Conservation (phyloP, 2,329 filamentous ascomycete genomes). For the Paraphaeosphaeria minitans region DNA sequence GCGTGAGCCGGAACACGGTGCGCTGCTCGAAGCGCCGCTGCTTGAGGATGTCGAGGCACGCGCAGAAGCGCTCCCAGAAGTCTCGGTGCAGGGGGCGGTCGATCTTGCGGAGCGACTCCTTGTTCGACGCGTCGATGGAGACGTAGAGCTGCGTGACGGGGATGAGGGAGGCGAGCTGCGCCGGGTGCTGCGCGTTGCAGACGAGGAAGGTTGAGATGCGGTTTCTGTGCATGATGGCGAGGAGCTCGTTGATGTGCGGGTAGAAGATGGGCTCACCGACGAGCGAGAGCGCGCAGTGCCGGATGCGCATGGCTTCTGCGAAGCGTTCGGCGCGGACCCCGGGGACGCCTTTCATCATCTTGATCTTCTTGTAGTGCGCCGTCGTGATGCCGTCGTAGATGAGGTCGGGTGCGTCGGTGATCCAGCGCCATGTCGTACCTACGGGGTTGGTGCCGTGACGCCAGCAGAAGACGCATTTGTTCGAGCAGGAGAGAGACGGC, state of each 20-base stretch:
- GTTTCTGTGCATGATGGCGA: conserved; percentile 80
- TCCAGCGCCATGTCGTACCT: conserved; percentile 95
- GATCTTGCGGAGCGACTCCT: conserved; percentile 83
- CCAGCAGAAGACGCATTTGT: conserved; percentile 99
- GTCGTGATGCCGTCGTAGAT: conserved; percentile 91
- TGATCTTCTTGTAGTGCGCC: conserved; percentile 96
- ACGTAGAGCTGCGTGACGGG: conserved; percentile 96
- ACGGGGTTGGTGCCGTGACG: conserved; percentile 96
- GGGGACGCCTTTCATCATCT: conserved; percentile 92
- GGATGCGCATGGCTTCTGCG: conserved; percentile 87
- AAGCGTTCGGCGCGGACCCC: conserved; percentile 92
- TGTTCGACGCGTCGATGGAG: conserved; percentile 92
- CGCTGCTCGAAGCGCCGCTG: conserved; percentile 83
- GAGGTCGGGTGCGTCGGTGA: conserved; percentile 85
- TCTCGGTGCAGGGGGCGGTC: conserved; percentile 92
- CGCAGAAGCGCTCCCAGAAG: conserved; percentile 95
- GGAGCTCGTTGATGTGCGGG: conserved; percentile 92
- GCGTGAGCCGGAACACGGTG: conserved; percentile 91
- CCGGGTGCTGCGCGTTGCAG: conserved; percentile 95
- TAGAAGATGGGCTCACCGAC: conserved; percentile 99
- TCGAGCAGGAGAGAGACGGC: conserved; percentile 91
- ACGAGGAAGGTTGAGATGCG: conserved; percentile 94
- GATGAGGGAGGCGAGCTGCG: conserved; percentile 79
- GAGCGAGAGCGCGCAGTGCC: conserved; percentile 88
- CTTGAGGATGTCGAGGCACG: conserved; percentile 86